Base-by-base conservation (phyloP, 176 grass and related monocot genomes). In the Oryza australiensis region DNA sequence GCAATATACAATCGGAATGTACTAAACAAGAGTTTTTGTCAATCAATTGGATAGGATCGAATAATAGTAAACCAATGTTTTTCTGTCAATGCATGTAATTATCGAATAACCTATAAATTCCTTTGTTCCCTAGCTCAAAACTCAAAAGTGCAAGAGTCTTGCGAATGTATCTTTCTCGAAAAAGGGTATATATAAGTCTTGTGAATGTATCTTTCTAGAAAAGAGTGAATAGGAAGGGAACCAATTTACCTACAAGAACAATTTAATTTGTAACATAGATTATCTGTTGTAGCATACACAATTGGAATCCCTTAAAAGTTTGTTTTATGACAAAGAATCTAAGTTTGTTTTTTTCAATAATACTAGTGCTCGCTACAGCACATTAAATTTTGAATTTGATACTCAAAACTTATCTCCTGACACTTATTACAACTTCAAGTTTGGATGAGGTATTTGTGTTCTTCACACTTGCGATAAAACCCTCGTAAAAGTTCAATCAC, bases 71-170 rank as follows among this genome's bases (percentile, higher is more conserved):
- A 32, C 35, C 29, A 12, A 23, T 23, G 15, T 35, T 35, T 73
- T 66, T 49, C 18, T 64, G 49, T 38, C 43, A 57, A 57, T 55
- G 23, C 8, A 4, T 8, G 40, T 72, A 70, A 64, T 85, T 72
- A 46, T 34, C 38, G 12, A 46, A 32, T 27, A 78, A 85, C 1
- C 51, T 35, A 69, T 2, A 10, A 85, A 85, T 64, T 85, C 66
- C 27, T 64, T 64, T 22, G 12, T 57, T 38, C 30, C 12, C 15
- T n/a, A n/a, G n/a, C n/a, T 38, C 46, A 8, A 78, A 71, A 26
- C 49, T 53, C 18, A 72, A 43, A 26, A 9, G 37, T 29, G 18
- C 40, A 32, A n/a, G 23, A 28, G 43, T 60, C 53, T 59, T 24
- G 22, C 33, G 49, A 67, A 77, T 70, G 64, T 27, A 10, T 55